phyloP scores from a whole-genome alignment of 2,329 filamentous ascomycete species.

The Fusarium sp. region DNA sequence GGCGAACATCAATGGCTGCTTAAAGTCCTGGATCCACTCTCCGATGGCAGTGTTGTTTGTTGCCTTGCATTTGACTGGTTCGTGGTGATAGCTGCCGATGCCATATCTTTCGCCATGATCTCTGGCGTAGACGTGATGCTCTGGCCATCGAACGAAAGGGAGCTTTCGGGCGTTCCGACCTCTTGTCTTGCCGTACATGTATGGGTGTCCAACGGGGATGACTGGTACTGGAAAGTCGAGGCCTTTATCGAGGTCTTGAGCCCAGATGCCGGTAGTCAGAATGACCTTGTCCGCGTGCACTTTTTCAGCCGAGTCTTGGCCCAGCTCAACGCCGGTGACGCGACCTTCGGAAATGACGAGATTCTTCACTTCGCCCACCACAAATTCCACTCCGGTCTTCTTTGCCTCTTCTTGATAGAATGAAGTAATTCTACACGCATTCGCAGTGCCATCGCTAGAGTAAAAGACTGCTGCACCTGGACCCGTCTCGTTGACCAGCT shows the following conservation, averaged over 20 bases:
- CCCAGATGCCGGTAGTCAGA: constrained; percentile 39
- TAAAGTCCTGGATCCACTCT: constrained; percentile 27
- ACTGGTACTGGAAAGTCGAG: constrained; percentile 34
- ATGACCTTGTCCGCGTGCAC: constrained; percentile 33
- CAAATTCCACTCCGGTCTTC: constrained; percentile 10
- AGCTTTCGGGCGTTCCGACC: not conserved
- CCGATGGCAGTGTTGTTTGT: constrained; percentile 22
- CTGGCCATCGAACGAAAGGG: constrained; percentile 36
- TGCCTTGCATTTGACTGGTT: constrained; percentile 19
- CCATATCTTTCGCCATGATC: constrained; percentile 36
- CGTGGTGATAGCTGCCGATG: constrained; percentile 37
- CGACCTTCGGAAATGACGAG: not conserved
- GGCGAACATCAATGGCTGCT: constrained; percentile 22
- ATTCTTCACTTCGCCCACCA: constrained; percentile 22
- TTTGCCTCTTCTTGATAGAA: constrained; percentile 31
- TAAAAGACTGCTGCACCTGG: constrained; percentile 28
- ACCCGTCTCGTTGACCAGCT: constrained; percentile 19
- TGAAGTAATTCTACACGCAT: constrained; percentile 22
- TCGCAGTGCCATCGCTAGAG: constrained; percentile 32
- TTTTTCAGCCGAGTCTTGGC: not conserved
- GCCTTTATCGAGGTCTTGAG: constrained; percentile 22
- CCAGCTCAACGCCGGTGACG: constrained; percentile 14
- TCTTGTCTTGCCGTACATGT: constrained; percentile 20
- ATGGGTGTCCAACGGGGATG: constrained; percentile 37
- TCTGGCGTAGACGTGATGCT: constrained; percentile 36